Evolutionary conservation across 2,329 filamentous ascomycete species (phyloP).

Genomic region (Pestalotiopsis sp.): DNA sequence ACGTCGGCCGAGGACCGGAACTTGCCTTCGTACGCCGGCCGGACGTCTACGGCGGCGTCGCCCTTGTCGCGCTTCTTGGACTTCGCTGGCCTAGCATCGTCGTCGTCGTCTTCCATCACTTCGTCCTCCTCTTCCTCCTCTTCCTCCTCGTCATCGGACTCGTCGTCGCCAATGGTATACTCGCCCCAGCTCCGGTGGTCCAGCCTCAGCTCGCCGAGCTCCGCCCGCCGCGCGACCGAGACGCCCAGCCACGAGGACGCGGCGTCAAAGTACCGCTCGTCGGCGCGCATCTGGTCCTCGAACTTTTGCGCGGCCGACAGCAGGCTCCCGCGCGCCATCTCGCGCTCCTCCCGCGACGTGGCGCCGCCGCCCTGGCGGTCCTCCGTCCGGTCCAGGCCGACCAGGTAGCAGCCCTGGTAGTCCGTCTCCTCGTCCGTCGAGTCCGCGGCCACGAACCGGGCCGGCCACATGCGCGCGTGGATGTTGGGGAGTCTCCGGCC

Average conservation of each 20-base stretch:
- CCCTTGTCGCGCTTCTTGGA: constrained; percentile 21
- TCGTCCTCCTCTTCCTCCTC: constrained; percentile 40
- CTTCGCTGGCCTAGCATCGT: constrained; percentile 17
- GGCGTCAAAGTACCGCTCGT: constrained; percentile 51
- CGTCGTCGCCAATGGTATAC: constrained; percentile 41
- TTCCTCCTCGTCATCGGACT: constrained; percentile 37
- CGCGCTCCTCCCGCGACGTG: constrained; percentile 42
- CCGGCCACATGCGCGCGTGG: constrained; percentile 64
- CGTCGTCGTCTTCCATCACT: constrained; percentile 34
- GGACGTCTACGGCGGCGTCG: constrained; percentile 4
- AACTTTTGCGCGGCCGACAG: constrained; percentile 48
- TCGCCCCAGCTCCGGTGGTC: constrained; percentile 54
- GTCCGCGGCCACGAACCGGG: constrained; percentile 50
- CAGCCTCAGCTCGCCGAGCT: constrained; percentile 44
- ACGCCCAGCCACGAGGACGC: constrained; percentile 52
- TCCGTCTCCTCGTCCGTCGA: constrained; percentile 38
- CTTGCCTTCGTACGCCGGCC: constrained; percentile 41
- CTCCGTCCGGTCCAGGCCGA: constrained; percentile 52
- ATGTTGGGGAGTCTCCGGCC: constrained; percentile 53
- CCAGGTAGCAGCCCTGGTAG: constrained; percentile 63
- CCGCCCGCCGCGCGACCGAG: constrained; percentile 36
- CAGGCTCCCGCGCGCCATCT: constrained; percentile 45
- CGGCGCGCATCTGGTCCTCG: constrained; percentile 47
- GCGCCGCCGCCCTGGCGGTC: constrained; percentile 17
- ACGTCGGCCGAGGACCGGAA: constrained; percentile 61